phyloP scores from a whole-genome alignment of 306 rosid species.

The Trichosanthes truncata region DNA sequence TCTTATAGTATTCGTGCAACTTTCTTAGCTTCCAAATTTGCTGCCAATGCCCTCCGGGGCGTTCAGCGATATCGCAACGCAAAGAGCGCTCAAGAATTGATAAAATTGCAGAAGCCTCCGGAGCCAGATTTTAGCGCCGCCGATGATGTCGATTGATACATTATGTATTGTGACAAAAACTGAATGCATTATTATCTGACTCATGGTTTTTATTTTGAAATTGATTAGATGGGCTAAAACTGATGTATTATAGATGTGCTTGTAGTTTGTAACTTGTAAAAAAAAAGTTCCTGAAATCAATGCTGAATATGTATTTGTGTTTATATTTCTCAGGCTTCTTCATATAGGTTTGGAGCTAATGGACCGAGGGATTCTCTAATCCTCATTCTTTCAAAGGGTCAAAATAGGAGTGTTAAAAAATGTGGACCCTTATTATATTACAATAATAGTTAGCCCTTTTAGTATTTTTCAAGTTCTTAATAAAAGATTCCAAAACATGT shows the following conservation, averaged over 20 bases:
- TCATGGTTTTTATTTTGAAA: background rate
- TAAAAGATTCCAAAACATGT: background rate
- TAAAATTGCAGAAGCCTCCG: conserved; percentile 86
- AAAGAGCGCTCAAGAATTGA: conserved; percentile 72
- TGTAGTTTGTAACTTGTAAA: conserved; percentile 9
- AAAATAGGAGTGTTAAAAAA: background rate
- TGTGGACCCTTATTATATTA: background rate
- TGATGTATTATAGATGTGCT: conserved; percentile 6
- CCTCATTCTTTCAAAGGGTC: background rate
- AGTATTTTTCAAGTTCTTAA: background rate
- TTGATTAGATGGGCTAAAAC: background rate
- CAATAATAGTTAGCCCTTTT: background rate
- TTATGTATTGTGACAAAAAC: background rate
- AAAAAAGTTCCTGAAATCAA: conserved; percentile 1
- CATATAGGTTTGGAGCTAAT: background rate
- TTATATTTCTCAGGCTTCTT: background rate
- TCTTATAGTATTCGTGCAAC: conserved; percentile 82
- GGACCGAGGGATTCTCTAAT: background rate
- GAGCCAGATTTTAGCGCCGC: conserved; percentile 91
- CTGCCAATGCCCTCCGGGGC: conserved; percentile 87
- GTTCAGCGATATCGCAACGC: conserved; percentile 75
- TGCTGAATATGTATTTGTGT: background rate
- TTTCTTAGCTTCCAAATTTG: conserved; percentile 77
- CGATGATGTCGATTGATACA: conserved; percentile 56
- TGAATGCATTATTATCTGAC: background rate